These are phyloP conservation scores for Kwoniella sp. DNA, from an alignment of 768 basidiomycete genomes.

Conservation along the genomic window DNA sequence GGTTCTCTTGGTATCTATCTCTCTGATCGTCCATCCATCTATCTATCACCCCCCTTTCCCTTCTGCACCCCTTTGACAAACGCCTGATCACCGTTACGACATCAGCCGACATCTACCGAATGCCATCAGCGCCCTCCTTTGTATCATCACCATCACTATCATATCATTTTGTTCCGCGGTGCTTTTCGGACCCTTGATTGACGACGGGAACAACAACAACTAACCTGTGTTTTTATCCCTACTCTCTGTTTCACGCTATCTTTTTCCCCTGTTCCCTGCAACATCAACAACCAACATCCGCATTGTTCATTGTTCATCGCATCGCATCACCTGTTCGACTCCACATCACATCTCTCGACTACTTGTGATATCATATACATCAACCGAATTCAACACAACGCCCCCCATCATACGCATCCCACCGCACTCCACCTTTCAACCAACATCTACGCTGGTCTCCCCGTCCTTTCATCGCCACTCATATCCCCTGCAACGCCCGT, in stretches of 20 bases:
- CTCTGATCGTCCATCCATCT: too few relatives aligned
- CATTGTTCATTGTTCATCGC: neutral
- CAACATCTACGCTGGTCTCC: neutral
- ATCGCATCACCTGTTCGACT: neutral
- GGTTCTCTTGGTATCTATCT: too few relatives aligned
- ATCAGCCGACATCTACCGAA: neutral
- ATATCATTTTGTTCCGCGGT: neutral
- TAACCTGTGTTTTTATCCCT: neutral
- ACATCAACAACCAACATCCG: too few relatives aligned
- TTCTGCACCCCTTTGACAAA: neutral
- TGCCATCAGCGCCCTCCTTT: slow-evolving; percentile 2
- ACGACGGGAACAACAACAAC: neutral
- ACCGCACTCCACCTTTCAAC: neutral
- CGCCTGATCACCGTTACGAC: neutral
- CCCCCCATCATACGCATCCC: too few relatives aligned
- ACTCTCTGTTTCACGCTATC: neutral
- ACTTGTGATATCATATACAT: neutral
- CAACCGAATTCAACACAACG: neutral
- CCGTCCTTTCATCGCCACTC: slow-evolving; percentile 1
- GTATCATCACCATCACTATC: neutral
- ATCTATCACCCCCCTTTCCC: neutral
- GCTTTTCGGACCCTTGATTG: neutral
- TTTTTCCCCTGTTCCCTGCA: neutral
- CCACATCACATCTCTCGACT: neutral
- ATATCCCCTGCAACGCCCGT: neutral